phyloP scores from a whole-genome alignment of 345 rosid species.

The Durio zibethinus region DNA sequence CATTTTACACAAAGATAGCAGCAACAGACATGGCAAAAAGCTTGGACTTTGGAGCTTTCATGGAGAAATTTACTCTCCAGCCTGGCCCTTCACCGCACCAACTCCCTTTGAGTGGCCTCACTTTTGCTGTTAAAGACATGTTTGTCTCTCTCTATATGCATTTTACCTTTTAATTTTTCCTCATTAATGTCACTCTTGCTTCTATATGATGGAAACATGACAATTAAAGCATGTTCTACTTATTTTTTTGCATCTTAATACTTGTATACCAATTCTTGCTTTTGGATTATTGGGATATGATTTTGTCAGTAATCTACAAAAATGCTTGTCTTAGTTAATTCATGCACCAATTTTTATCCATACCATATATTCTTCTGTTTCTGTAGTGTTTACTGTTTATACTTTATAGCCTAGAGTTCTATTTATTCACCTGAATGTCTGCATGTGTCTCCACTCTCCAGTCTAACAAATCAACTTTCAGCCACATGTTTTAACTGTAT shows the following conservation, averaged over 20 bases:
- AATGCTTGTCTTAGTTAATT: background rate
- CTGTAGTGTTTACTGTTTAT: no score
- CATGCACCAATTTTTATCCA: background rate
- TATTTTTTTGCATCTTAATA: background rate
- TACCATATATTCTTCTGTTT: no score
- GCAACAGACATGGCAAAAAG: conserved; percentile 37
- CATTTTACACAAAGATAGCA: background rate
- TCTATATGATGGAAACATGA: background rate
- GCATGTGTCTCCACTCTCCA: background rate
- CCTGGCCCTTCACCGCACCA: conserved; percentile 44
- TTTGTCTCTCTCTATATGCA: conserved; percentile 22
- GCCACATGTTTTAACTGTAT: no score
- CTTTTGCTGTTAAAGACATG: conserved; percentile 94
- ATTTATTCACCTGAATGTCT: background rate
- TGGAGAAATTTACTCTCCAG: conserved; percentile 57
- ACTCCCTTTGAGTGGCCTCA: conserved; percentile 57
- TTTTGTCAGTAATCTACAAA: background rate
- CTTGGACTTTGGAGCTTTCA: conserved; percentile 75
- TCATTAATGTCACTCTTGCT: background rate
- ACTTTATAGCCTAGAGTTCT: background rate
- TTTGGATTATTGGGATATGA: background rate
- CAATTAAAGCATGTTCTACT: background rate
- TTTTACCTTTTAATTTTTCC: background rate
- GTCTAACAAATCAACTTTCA: no score
- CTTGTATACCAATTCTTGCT: background rate